phyloP scores from a whole-genome alignment of 2,329 filamentous ascomycete species.

The Macroventuria anomochaeta region DNA sequence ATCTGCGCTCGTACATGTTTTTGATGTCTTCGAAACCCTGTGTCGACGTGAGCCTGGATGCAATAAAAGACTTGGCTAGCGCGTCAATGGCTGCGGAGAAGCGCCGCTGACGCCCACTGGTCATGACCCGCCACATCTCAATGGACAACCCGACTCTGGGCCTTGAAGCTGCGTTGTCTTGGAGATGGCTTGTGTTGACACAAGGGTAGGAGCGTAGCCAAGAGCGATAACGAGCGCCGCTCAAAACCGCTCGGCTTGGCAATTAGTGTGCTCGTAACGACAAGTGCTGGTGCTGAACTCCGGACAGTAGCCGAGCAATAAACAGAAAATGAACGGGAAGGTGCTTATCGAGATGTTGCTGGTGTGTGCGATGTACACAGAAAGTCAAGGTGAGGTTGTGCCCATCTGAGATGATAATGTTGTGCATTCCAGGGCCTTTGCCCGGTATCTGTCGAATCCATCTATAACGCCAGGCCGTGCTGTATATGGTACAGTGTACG shows the following conservation, averaged over 20 bases:
- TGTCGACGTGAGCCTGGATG: neutral
- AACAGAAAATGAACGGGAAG: too few relatives aligned
- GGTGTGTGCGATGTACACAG: too few relatives aligned
- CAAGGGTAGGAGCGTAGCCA: constrained; percentile 5
- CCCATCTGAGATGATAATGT: neutral
- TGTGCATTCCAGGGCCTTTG: constrained; percentile 11
- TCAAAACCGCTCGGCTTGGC: constrained; percentile 6
- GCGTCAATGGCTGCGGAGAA: neutral
- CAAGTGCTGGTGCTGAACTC: constrained; percentile 3
- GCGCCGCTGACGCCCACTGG: neutral
- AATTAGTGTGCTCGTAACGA: neutral
- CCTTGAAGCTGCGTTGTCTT: neutral
- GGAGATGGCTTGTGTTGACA: constrained; percentile 7
- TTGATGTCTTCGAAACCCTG: neutral
- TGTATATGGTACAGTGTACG: constrained; percentile 36
- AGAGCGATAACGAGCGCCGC: constrained; percentile 11
- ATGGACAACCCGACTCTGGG: constrained; percentile 3
- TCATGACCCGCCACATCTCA: constrained; percentile 1
- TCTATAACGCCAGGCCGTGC: constrained; percentile 39
- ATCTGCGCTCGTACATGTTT: neutral
- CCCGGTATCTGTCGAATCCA: constrained; percentile 11
- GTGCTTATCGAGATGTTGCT: neutral
- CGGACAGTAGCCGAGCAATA: neutral
- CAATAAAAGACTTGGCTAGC: neutral
- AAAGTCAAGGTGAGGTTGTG: neutral